These are phyloP conservation scores for Eucalyptus polybractea DNA, from an alignment of 345 rosid species.

Conservation along the genomic window DNA sequence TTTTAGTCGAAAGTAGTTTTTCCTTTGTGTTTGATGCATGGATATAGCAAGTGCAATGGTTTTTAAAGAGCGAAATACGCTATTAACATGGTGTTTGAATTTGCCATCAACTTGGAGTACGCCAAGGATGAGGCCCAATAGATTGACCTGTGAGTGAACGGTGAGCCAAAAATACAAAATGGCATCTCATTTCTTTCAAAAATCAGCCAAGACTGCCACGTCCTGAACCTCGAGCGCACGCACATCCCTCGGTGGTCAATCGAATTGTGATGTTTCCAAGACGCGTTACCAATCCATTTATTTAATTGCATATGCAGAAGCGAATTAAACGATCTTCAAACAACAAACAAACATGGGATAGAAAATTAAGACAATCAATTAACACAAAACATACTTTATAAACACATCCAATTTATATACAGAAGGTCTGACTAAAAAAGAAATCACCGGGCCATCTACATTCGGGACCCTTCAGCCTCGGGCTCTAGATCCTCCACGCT, in stretches of 20 bases:
- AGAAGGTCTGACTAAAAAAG: too few species aligned
- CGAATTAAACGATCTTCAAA: too few species aligned
- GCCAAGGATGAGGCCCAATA: background rate
- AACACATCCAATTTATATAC: too few species aligned
- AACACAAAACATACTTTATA: too few species aligned
- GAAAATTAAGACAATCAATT: accelerated
- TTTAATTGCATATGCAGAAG: too few species aligned
- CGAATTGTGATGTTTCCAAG: accelerated
- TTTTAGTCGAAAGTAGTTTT: background rate
- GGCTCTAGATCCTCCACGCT: background rate
- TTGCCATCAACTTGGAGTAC: background rate
- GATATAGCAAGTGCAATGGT: background rate
- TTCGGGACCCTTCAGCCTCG: accelerated
- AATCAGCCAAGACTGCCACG: background rate
- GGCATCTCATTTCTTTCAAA: background rate
- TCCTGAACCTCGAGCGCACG: accelerated
- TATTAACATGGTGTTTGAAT: background rate
- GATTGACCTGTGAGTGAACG: background rate
- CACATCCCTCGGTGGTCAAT: too few species aligned
- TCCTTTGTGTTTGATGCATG: background rate
- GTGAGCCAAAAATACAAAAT: background rate
- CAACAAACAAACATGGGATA: too few species aligned
- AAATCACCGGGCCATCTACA: too few species aligned
- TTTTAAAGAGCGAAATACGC: background rate
- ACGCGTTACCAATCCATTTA: accelerated